Evolutionary conservation across 176 grass and related monocot genomes (phyloP), one percentile per base, ranked within the genome.

Genomic region (Sorghum bicolor): DNA sequence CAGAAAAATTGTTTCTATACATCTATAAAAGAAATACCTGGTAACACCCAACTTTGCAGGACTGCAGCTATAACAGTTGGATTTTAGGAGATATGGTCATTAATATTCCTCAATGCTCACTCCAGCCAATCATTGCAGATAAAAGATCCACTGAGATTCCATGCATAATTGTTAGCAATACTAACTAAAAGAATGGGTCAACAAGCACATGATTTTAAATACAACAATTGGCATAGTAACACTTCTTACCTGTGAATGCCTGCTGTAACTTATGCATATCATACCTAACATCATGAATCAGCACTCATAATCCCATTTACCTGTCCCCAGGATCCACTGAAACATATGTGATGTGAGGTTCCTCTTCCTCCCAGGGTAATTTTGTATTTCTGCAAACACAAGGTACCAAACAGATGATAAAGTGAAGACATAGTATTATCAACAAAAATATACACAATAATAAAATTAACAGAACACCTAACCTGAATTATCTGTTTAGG

Each of bases 61-160:
- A 70, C 67, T 24, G 67, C 36, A 70, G 36, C 67, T 70, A 70
- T 70, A 70, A 9, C 10, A 40, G 34, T 63, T 40, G 34, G 13
- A 38, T 61, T 22, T 57, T 57, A 57, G 19, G 53, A 57, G 20
- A 57, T n/a, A 57, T 57, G 53, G 53, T n/a, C 53, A 57, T 57
- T 57, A 57, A 57, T 57, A 57, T 57, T 57, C 53, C 53, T 57
- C 53, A 20, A 69, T 45, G 41, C 11, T 43, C 41, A 47, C 45
- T 47, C 44, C 38, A 57, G 70, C 69, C 37, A 80, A 80, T 44
- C 58, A 84, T 28, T 72, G 89, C 8, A 77, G 76, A 47, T 28
- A 48, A 43, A 77, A 78, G 29, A 50, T 50, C 40, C 19, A 22
- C 11, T 47, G 63, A 80, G 44, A 47, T 55, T 84, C 63, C 76